Percentiles rank a stretch among this genome's conserved stretches.
These are phyloP conservation scores for Entophlyctis helioformis DNA, from an alignment of 192 early-diverging fungal genomes.

Conservation along the genomic window DNA sequence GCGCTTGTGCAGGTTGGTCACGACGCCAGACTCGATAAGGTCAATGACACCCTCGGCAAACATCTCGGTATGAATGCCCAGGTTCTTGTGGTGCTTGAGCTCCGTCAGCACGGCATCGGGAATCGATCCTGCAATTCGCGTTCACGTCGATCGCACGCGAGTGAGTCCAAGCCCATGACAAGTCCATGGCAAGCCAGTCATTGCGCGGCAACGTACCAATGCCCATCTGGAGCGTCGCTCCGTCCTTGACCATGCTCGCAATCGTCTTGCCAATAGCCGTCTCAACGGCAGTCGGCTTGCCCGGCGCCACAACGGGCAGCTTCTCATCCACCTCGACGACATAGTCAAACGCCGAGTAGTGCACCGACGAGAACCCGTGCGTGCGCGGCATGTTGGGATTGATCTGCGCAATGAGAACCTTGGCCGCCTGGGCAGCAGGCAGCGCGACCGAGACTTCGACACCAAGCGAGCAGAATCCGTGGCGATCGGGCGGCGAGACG, in stretches of 20 bases:
- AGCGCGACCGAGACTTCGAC: constrained; percentile 17
- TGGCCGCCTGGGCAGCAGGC: constrained; percentile 27
- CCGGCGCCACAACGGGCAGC: constrained; percentile 4
- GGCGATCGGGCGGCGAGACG: constrained; percentile 32
- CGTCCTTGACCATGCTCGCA: constrained; percentile 27
- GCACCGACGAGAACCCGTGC: constrained; percentile 26
- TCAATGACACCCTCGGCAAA: constrained; percentile 34
- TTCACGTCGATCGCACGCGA: no score
- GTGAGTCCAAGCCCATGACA: no score
- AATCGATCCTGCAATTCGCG: constrained; percentile 20
- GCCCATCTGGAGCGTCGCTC: constrained; percentile 38
- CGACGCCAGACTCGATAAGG: constrained; percentile 26
- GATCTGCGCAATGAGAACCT: constrained; percentile 33
- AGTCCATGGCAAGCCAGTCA: not conserved
- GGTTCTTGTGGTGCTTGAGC: constrained; percentile 26
- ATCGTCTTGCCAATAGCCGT: constrained; percentile 27
- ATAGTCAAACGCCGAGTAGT: constrained; percentile 28
- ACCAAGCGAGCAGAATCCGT: constrained; percentile 34
- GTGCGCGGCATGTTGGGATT: constrained; percentile 30
- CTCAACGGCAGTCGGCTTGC: constrained; percentile 17
- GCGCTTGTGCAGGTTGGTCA: constrained; percentile 29
- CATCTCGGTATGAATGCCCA: constrained; percentile 48
- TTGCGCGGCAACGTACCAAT: constrained; percentile 12
- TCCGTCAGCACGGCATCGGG: constrained; percentile 35
- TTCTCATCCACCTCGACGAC: constrained; percentile 23